Base-by-base conservation (phyloP, 306 rosid genomes). In the Dryas octopetala region DNA sequence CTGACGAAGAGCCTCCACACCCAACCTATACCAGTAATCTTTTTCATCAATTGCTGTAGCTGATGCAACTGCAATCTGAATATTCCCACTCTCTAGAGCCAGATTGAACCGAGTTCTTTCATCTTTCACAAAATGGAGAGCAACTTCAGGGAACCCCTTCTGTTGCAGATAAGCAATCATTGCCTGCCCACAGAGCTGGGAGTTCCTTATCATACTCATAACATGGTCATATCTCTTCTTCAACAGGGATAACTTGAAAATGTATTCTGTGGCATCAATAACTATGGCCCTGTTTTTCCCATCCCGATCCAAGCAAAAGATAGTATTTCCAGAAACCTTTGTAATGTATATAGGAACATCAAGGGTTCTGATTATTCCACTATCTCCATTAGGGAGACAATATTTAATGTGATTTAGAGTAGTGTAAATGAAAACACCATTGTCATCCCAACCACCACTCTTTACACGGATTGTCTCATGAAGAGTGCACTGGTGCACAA, bases 391-490 rank as follows among this genome's bases (percentile, higher is more conserved):
- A 57, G 98, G 91, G 9, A 93, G 92, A 78, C 97, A 93, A 69
- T 93, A 93, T 73, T 93, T 93, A 45, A 93, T 88, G 80, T 93
- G 98, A 75, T 93, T 93, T 67, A 93, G 76, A 14, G 98, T 93
- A 0, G 98, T 88, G 75, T 93, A 93, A 62, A 93, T 93, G 83
- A 93, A 91, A 77, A 93, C 91, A 40, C 98, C 97, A 65, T 89
- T 91, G 82, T 91, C 98, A 84, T 93, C 98, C 98, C 98, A 93
- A 14, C 88, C 93, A 74, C 98, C 98, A 76, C 97, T 93, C 80
- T 93, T 93, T 32, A 93, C 96, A 67, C 98, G 98, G 69, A 93
- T 93, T 43, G 98, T 91, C 87, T 93, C 98, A 45, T 93, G 98
- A 69, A 93, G 92, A 40, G 97, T 93, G 86, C 98, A 93, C 54